A percentile compares a stretch with the other conserved stretches of the same genome.
These are phyloP conservation scores for Lagenidium giganteum DNA, from an alignment of 352 stramenopile genomes.

Conservation along the genomic window DNA sequence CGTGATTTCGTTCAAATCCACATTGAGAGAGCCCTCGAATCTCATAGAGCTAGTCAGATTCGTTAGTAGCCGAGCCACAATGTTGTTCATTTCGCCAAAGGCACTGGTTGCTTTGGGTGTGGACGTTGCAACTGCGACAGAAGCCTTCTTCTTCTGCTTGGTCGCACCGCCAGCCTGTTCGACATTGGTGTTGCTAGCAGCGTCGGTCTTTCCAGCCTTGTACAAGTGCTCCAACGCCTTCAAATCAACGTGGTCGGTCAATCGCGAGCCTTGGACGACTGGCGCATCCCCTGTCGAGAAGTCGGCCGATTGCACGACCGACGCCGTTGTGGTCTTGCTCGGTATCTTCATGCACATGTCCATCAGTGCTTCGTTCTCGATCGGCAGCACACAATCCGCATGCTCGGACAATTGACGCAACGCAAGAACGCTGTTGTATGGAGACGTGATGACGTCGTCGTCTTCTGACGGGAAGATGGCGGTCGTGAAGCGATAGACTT, in stretches of 20 bases:
- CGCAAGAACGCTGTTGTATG: constrained; percentile 89
- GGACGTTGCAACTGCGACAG: neutral
- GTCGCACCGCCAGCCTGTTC: constrained; percentile 6
- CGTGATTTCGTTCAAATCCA: constrained; percentile 99
- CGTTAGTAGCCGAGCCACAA: constrained; percentile 96
- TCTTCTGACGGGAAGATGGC: constrained; percentile 83
- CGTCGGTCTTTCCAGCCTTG: constrained; percentile 24
- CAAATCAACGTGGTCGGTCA: constrained; percentile 45
- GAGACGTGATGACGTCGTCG: constrained; percentile 91
- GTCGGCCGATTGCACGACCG: constrained; percentile 2
- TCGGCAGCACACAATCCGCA: constrained; percentile 87
- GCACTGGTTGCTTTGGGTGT: constrained; percentile 42
- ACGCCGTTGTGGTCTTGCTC: constrained; percentile 9
- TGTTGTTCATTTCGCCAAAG: constrained; percentile 98
- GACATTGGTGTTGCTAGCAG: neutral
- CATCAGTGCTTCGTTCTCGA: constrained; percentile 89
- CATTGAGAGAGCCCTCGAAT: constrained; percentile 98
- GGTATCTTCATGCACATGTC: constrained; percentile 51
- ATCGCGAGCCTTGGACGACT: constrained; percentile 27
- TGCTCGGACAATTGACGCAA: constrained; percentile 79
- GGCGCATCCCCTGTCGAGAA: constrained; percentile 4
- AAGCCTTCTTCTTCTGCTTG: constrained; percentile 18
- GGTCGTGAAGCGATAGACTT: constrained; percentile 81
- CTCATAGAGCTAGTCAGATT: constrained; percentile 99
- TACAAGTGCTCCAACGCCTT: constrained; percentile 45